Evolutionary conservation across 768 basidiomycete genomes (phyloP).

Genomic region (Coprinopsis strossmayeri): DNA sequence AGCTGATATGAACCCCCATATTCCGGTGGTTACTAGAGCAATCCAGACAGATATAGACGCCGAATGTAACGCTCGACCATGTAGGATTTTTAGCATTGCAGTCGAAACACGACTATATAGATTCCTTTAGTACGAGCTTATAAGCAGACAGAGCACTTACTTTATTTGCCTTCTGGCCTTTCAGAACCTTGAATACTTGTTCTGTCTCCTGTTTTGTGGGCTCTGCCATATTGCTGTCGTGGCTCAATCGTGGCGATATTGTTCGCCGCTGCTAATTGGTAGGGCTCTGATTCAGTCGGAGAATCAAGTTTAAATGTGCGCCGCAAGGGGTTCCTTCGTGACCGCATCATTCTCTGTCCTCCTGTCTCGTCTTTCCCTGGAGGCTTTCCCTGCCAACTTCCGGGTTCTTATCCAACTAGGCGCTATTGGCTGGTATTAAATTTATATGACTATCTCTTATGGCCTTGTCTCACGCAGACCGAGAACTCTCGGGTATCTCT

Average conservation of each 20-base stretch:
- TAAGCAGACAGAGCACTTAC: slow-evolving; percentile 26
- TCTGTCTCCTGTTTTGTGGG: slow-evolving; percentile 85
- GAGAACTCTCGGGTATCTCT: no score
- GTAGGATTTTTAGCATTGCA: slow-evolving; percentile 95
- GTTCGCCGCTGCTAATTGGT: background rate
- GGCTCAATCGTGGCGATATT: background rate
- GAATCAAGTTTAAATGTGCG: no score
- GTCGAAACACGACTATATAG: slow-evolving; percentile 80
- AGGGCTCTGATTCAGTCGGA: background rate
- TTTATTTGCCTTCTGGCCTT: slow-evolving; percentile 85
- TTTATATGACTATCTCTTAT: no score
- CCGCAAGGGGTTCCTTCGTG: no score
- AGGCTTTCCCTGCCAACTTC: no score
- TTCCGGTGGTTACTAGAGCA: slow-evolving; percentile 95
- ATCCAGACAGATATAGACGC: slow-evolving; percentile 95
- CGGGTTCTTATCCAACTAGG: no score
- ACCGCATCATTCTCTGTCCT: no score
- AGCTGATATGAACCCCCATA: slow-evolving; percentile 97
- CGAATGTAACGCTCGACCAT: slow-evolving; percentile 95
- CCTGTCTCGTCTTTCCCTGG: no score
- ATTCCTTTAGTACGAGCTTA: background rate
- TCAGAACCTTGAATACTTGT: slow-evolving; percentile 76
- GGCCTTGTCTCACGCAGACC: no score
- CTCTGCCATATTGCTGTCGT: slow-evolving; percentile 47
- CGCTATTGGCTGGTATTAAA: no score